Evolutionary conservation across 352 stramenopile species (phyloP), one percentile per base, ranked within the genome.

Genomic region (Globisporangium emineosum): DNA sequence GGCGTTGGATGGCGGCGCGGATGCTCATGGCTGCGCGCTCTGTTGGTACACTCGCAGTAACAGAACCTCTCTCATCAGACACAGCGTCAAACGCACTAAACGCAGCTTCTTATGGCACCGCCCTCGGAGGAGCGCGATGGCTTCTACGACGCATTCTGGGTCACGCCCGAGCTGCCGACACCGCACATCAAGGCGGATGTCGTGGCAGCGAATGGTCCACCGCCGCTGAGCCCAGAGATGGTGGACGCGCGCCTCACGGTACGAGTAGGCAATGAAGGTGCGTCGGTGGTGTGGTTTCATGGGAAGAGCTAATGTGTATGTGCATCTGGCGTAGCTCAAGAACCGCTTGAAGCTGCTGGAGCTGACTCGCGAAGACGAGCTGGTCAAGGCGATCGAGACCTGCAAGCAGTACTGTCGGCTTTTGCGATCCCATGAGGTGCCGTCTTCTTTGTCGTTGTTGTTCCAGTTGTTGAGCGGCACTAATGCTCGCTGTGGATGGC

Each of bases 91-190:
- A 27, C 45, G 10, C 21, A 32, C 45, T 21, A 27, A 42, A 5
- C 37, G 37, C 37, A 33, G 5, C n/a, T 25, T 47, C 33, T 49
- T 27, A 64, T 64, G 55, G 32, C 63, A 42, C 50, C 47, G 30
- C 10, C 56, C 2, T 10, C 37, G 13, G 15, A 45, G 37, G 45
- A 55, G 57, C 56, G 59, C n/a, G 61, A 75, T 29, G 57, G 29
- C 8, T 78, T 80, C 65, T 75, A 80, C 53, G 65, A 71, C 43
- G 57, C 54, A 30, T 83, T 80, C 70, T 82, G 75, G 75, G 42
- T 64, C 67, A 67, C 69, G 45, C 75, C 75, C 21, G 66, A 63
- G 17, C 60, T 66, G 6, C 67, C 70, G 27, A 61, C 69, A 3
- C 75, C 75, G 3, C 25, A 57, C 19, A 68, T 67, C 5, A 70